These are phyloP conservation scores for Beauveria rudraprayagi DNA, from an alignment of 2,329 filamentous ascomycete species.

Conservation along the genomic window DNA sequence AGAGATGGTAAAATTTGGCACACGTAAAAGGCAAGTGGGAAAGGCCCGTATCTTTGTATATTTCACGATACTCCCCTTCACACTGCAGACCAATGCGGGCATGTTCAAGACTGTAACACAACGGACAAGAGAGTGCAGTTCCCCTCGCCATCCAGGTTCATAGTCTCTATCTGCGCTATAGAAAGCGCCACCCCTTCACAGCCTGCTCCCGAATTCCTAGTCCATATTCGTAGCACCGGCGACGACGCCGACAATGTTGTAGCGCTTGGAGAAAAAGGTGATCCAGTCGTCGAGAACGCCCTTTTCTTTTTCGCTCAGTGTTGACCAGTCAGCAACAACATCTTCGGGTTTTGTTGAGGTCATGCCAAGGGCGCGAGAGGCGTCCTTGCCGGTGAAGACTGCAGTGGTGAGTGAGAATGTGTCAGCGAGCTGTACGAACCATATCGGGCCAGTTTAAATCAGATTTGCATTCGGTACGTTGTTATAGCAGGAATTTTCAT, in stretches of 20 bases:
- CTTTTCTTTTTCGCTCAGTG: constrained; percentile 78
- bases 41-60: not conserved
- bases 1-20: not conserved
- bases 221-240: constrained; percentile 52
- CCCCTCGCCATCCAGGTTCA: not conserved
- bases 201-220: constrained; percentile 17
- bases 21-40: not conserved
- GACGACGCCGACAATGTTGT: constrained; percentile 75
- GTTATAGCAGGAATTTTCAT: no score
- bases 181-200: not conserved
- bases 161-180: not conserved
- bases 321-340: constrained; percentile 72
- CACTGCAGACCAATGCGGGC: not conserved
- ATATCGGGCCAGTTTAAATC: not conserved
- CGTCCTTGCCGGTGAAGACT: constrained; percentile 96
- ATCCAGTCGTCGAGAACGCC: constrained; percentile 83
- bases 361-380: constrained; percentile 81
- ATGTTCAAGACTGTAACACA: not conserved
- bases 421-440: constrained; percentile 14
- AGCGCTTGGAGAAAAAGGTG: constrained; percentile 93
- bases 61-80: not conserved
- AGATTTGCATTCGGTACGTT: not conserved
- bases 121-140: not conserved
- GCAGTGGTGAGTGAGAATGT: not conserved
- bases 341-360: constrained; percentile 83